Evolutionary conservation across 2,329 filamentous ascomycete species (phyloP).

Genomic region (Colletotrichum godetiae): DNA sequence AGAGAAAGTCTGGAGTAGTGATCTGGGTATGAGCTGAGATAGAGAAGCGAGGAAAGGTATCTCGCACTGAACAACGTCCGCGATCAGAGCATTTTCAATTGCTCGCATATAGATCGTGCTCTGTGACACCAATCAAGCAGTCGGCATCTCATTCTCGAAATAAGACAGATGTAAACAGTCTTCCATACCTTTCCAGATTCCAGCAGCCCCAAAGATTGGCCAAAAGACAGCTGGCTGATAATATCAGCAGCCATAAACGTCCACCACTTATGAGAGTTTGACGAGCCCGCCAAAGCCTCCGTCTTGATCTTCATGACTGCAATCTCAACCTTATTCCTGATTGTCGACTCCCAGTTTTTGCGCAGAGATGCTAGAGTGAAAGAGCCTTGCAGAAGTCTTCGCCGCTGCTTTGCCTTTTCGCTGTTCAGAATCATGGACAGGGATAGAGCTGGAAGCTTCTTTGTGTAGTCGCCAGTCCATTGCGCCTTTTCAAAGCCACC

Average conservation of each 20-base stretch:
- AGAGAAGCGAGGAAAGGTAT: not conserved
- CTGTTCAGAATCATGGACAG: not conserved
- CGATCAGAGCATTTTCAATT: conserved; percentile 1
- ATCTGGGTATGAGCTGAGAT: not conserved
- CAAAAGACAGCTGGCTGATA: conserved; percentile 65
- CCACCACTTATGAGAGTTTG: conserved; percentile 65
- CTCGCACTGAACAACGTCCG: conserved; percentile 3
- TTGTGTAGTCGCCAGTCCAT: not conserved
- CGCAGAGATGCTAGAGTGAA: conserved; percentile 51
- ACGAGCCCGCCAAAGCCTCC: conserved; percentile 51
- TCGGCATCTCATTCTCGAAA: not conserved
- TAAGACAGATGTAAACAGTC: not conserved
- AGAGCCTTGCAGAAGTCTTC: conserved; percentile 53
- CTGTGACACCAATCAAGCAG: conserved; percentile 43
- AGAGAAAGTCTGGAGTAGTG: not conserved
- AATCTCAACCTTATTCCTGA: conserved; percentile 48
- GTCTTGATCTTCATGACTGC: conserved; percentile 55
- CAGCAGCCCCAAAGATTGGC: conserved; percentile 63
- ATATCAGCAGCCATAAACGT: conserved; percentile 65
- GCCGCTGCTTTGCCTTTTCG: conserved; percentile 26
- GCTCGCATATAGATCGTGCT: conserved; percentile 8
- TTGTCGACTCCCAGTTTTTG: conserved; percentile 41
- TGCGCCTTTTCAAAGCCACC: not conserved
- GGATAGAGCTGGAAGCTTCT: not conserved
- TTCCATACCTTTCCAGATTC: conserved; percentile 57